Evolutionary conservation across 176 grass and related monocot species (phyloP), one percentile per base, ranked within the genome.

Genomic region (Eremochloa ophiuroides): DNA sequence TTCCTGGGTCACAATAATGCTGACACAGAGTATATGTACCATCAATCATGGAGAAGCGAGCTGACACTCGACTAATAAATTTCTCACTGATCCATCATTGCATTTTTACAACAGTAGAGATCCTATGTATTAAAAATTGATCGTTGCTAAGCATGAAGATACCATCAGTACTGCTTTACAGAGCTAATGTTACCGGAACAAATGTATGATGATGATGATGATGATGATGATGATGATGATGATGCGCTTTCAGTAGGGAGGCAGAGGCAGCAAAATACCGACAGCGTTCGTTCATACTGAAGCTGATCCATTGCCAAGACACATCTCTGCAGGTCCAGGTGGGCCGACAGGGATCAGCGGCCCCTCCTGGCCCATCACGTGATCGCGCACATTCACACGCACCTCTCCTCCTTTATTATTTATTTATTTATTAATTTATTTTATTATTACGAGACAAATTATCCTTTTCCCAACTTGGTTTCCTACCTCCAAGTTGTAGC

Each of bases 321-420:
- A 6, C 35, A 37, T 37, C 35, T 37, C 35, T 37, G 4, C 18
- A 6, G 34, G 12, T 43, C 41, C 10, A 25, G 18, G 20, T 1
- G 17, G 35, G 34, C 73, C 72, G 53, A 75, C 31, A 15, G 3
- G 16, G 15, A 53, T 38, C 18, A 15, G 16, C 3, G 26, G 33
- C 6, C 22, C 31, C 31, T 22, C 23, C 56, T 50, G 62, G 46
- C 33, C 61, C 82, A 69, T 76, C 82, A 84, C 73, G 73, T 84
- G n/a, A n/a, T n/a, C n/a, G 82, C 82, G 11, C 43, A 25, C 33
- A 62, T 37, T 39, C 53, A 61, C 31, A 40, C 50, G 15, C 62
- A 31, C 30, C 62, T 34, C 30, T 34, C 41, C 18, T 53, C 3
- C 7, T 22, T n/a, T n/a, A n/a, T n/a, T n/a, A n/a, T n/a, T n/a